Evolutionary conservation across 768 basidiomycete genomes (phyloP).

Genomic region (Calvatia gigantea): DNA sequence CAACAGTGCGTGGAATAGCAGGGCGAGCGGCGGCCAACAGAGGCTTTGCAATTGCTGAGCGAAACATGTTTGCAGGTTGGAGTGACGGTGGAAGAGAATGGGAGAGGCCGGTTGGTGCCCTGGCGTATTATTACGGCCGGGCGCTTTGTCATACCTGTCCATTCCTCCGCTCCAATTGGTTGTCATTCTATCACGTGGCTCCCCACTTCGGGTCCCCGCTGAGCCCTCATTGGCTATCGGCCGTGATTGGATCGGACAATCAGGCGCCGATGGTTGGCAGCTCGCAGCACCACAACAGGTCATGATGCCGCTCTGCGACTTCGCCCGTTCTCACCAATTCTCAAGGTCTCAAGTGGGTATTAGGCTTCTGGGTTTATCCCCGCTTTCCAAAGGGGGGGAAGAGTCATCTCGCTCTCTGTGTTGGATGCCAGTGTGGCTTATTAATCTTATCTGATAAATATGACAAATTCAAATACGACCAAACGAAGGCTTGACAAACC

Average conservation of each 20-base stretch:
- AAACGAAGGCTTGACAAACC: too few species aligned
- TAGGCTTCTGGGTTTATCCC: too few species aligned
- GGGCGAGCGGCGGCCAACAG: constrained; percentile 46
- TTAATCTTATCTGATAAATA: constrained; percentile 11
- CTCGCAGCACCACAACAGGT: too few species aligned
- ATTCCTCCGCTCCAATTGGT: constrained; percentile 11
- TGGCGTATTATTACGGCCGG: neutral
- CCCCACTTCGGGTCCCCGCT: neutral
- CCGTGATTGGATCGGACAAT: neutral
- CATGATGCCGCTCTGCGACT: too few species aligned
- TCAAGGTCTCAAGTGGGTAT: too few species aligned
- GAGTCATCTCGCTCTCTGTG: too few species aligned
- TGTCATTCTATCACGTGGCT: constrained; percentile 3
- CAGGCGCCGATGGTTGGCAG: neutral
- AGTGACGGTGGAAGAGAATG: constrained; percentile 25
- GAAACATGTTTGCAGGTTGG: constrained; percentile 58
- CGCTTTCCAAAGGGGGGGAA: neutral
- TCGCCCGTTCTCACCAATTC: too few species aligned
- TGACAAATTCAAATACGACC: too few species aligned
- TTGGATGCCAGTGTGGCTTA: too few species aligned
- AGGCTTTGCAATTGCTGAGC: constrained; percentile 53
- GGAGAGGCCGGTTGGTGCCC: constrained; percentile 11
- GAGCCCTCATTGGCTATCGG: neutral
- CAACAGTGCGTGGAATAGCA: constrained; percentile 30
- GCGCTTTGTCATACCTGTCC: constrained; percentile 9